These are phyloP conservation scores for Daldinia concentrica DNA, from an alignment of 495 filamentous ascomycete genomes.

Conservation along the genomic window DNA sequence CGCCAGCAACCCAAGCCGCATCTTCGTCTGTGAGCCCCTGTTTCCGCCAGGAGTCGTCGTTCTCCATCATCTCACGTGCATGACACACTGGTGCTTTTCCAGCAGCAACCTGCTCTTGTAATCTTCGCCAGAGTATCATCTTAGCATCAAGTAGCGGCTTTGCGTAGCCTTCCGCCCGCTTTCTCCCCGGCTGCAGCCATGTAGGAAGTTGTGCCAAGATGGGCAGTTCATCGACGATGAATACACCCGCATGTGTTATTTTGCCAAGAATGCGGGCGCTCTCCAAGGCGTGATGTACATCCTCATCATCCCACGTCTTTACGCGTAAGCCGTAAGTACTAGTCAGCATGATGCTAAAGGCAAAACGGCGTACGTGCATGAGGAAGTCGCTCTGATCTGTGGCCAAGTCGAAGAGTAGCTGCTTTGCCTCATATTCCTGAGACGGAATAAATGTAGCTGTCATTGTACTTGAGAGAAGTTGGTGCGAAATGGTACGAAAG, in stretches of 20 bases:
- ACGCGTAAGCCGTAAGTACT: constrained; percentile 49
- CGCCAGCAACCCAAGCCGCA: constrained; percentile 53
- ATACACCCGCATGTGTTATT: constrained; percentile 32
- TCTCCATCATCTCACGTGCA: constrained; percentile 35
- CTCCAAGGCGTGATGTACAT: constrained; percentile 36
- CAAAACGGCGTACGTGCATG: constrained; percentile 48
- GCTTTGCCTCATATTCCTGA: constrained; percentile 59
- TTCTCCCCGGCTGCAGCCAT: constrained; percentile 37
- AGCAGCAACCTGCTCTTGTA: constrained; percentile 45
- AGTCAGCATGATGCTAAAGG: constrained; percentile 49
- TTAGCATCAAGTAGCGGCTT: constrained; percentile 49
- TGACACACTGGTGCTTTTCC: constrained; percentile 35
- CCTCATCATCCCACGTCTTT: constrained; percentile 49
- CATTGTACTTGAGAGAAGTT: constrained; percentile 38
- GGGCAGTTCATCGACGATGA: constrained; percentile 42
- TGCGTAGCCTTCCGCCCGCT: constrained; percentile 13
- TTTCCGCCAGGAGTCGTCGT: constrained; percentile 22
- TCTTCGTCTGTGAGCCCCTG: constrained; percentile 49
- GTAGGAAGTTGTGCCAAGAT: constrained; percentile 34
- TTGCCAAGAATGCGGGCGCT: constrained; percentile 27
- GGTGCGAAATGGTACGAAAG: constrained; percentile 41
- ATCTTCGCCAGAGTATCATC: constrained; percentile 52
- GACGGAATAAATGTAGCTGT: constrained; percentile 48
- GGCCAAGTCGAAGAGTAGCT: constrained; percentile 53
- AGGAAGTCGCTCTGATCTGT: constrained; percentile 46